phyloP scores from a whole-genome alignment of 345 rosid species.

The Camelina neglecta region DNA sequence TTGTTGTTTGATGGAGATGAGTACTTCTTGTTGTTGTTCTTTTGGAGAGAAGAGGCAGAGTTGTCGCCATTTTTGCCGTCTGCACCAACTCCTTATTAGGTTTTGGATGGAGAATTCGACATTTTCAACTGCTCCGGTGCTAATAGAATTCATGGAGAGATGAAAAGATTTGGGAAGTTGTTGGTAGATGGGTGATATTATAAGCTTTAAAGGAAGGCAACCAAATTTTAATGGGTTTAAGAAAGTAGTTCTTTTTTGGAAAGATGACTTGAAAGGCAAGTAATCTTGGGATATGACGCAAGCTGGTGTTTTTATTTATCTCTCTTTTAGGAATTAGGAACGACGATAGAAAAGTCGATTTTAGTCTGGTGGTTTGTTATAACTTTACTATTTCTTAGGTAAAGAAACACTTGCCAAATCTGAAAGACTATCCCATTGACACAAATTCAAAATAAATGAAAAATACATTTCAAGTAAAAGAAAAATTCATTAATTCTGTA shows the following conservation, averaged over 20 bases:
- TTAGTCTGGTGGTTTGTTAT: not conserved
- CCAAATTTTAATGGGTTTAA: not conserved
- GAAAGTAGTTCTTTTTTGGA: not conserved
- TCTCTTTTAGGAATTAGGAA: conserved; percentile 11
- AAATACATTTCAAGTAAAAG: not conserved
- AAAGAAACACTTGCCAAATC: not conserved
- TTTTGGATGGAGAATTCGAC: conserved; percentile 52
- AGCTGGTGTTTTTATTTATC: not conserved
- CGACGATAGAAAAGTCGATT: not conserved
- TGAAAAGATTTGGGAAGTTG: not conserved
- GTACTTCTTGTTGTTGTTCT: conserved; percentile 18
- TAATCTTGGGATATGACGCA: conserved; percentile 22
- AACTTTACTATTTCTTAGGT: not conserved
- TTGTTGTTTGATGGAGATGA: conserved; percentile 24
- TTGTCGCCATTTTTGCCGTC: conserved; percentile 63
- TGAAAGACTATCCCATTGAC: not conserved
- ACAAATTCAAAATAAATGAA: not conserved
- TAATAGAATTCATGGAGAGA: conserved; percentile 34
- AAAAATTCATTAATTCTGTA: not conserved
- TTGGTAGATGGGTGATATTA: conserved; percentile 4
- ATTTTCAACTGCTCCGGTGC: conserved; percentile 45
- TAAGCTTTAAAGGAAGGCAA: conserved; percentile 38
- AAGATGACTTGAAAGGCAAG: conserved; percentile 41
- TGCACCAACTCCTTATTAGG: conserved; percentile 54
- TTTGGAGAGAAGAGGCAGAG: conserved; percentile 38